Percentiles rank a stretch among this genome's conserved stretches.
Conservation (phyloP, 179 eudicot genomes). For the Sideroxylon spinosum region DNA sequence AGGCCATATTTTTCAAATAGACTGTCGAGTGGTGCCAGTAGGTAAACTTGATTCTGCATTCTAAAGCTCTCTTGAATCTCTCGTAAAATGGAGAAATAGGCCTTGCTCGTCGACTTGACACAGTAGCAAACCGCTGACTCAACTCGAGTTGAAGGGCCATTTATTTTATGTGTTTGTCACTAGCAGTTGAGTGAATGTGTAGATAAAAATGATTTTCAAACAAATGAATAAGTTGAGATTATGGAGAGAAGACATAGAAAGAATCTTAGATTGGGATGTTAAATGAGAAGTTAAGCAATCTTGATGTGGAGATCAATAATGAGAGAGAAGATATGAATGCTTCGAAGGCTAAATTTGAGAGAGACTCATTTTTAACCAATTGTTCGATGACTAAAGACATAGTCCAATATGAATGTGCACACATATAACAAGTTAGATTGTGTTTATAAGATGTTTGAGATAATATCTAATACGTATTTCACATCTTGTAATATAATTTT, state of each 20-base stretch:
- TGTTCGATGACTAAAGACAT: constrained; percentile 25
- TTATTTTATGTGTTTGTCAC: constrained; percentile 34
- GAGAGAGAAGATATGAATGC: constrained; percentile 43
- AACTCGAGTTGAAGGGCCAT: constrained; percentile 33
- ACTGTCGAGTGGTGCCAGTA: constrained; percentile 48
- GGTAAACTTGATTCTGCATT: constrained; percentile 37
- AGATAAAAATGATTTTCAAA: constrained; percentile 23
- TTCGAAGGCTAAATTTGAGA: constrained; percentile 22
- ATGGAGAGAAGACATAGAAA: constrained; percentile 34
- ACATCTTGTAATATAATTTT: too few relatives aligned
- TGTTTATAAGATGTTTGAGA: too few relatives aligned
- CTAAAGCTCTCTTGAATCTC: constrained; percentile 46
- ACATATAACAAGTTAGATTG: too few relatives aligned
- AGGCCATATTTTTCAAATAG: constrained; percentile 43
- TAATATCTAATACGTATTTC: too few relatives aligned
- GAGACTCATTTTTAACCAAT: constrained; percentile 20
- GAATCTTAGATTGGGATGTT: constrained; percentile 38
- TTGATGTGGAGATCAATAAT: constrained; percentile 31
- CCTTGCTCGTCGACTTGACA: constrained; percentile 39
- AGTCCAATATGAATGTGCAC: constrained; percentile 14
- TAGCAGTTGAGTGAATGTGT: constrained; percentile 20
- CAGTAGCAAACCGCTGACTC: constrained; percentile 24
- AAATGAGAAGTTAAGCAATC: constrained; percentile 29
- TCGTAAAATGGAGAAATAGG: constrained; percentile 35
- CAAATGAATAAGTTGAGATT: constrained; percentile 16